Evolutionary conservation across 1,139 yeast genomes (phyloP), one percentile per base, ranked within the genome.

Genomic region (Hansenula sp.): DNA sequence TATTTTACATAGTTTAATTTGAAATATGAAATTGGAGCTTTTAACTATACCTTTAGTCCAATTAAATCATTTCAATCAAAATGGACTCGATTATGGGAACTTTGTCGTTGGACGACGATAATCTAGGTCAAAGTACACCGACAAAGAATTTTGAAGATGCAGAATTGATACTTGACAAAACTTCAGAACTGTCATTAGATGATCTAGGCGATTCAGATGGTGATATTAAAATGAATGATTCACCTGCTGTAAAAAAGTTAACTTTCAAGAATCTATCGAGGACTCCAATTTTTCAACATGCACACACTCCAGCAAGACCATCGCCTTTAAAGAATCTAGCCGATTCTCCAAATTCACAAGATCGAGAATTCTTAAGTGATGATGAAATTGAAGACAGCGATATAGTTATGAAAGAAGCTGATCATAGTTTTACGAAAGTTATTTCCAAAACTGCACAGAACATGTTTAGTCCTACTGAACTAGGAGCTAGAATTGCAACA

Each of bases 401-500:
- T 31, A 7, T 34, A 10, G 25, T 24, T 11, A 42, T 42, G 44
- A 37, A 32, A 12, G 42, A 36, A 9, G 35, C 25, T 14, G 29
- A 32, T 18, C 25, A 19, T 16, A 33, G 41, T 16, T 29, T 29
- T 14, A 17, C 36, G 3, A 24, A 32, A 13, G 21, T 19, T 5
- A 8, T 32, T 13, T 17, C 22, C 6, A 17, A 22, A 5, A 36
- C 39, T 3, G 32, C 41, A 14, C 37, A 36, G 24, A 29, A 44
- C 9, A 42, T 55, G 2, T 42, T 55, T 11, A 52, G 57, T 2
- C 63, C 64, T 4, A 58, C 61, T 6, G 43, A 37, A 25, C 37
- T 57, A 4, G 64, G 64, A 2, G 57, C 56, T 2, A 51, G 51
- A 29, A 18, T 57, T 7, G 64, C 64, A 2, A 46, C 51, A 9